phyloP scores from a whole-genome alignment of 106 monocot genomes.

The Acanthochlamys bracteata region DNA sequence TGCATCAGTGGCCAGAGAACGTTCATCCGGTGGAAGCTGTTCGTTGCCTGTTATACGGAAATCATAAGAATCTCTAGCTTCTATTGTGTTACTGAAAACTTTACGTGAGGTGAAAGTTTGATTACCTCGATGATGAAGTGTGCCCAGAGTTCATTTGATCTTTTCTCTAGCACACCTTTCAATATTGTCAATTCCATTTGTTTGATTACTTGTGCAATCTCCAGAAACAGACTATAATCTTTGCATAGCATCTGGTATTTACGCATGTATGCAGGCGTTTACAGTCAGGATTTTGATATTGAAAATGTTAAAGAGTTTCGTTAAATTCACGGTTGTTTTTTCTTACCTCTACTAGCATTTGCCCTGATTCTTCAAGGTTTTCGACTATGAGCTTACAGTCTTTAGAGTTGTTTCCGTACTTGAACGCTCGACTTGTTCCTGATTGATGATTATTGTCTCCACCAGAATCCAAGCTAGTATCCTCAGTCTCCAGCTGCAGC shows the following conservation, averaged over 20 bases:
- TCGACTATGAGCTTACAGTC: slow-evolving; percentile 55
- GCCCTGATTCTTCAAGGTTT: slow-evolving; percentile 61
- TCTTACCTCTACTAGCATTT: slow-evolving; percentile 81
- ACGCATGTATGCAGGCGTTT: too few relatives aligned
- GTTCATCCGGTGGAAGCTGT: slow-evolving; percentile 61
- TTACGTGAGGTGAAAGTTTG: too few relatives aligned
- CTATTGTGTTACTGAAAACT: background rate
- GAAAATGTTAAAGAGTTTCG: too few relatives aligned
- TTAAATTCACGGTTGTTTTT: too few relatives aligned
- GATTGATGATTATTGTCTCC: background rate
- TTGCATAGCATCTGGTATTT: slow-evolving; percentile 73
- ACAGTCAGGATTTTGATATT: background rate
- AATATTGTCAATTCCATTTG: slow-evolving; percentile 46
- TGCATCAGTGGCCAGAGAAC: slow-evolving; percentile 77
- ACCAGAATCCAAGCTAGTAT: background rate
- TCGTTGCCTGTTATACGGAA: slow-evolving; percentile 27
- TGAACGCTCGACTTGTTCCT: slow-evolving; percentile 20
- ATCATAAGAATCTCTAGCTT: background rate
- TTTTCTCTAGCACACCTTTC: slow-evolving; percentile 51
- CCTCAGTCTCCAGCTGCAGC: slow-evolving; percentile 17
- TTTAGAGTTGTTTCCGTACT: slow-evolving; percentile 21
- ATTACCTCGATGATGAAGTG: slow-evolving; percentile 75
- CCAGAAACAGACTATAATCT: slow-evolving; percentile 60
- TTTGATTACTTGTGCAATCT: slow-evolving; percentile 65
- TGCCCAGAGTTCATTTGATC: slow-evolving; percentile 58